Percentiles rank a stretch among this genome's conserved stretches.
Conservation (phyloP, 352 stramenopile genomes). For the Phytophthora nicotianae region DNA sequence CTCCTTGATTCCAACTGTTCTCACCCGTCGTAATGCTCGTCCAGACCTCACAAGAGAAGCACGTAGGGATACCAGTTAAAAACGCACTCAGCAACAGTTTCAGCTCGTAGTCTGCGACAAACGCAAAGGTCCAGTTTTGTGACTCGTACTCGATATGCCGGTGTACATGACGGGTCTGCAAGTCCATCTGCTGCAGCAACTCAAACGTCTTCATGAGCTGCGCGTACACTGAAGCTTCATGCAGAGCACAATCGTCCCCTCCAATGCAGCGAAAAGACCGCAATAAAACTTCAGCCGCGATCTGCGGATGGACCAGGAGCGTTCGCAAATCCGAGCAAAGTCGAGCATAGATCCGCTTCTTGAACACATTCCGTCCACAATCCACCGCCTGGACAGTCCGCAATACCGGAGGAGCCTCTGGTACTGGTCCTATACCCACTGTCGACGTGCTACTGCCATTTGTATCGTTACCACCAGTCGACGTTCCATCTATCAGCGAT, state of each 20-base stretch:
- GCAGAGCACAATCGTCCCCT: slow-evolving; percentile 31
- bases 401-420: slow-evolving; percentile 31
- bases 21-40: slow-evolving; percentile 20
- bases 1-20: slow-evolving; percentile 30
- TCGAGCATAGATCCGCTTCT: slow-evolving; percentile 78
- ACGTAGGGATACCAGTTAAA: slow-evolving; percentile 59
- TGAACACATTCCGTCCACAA: slow-evolving; percentile 72
- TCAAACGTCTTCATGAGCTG: slow-evolving; percentile 67
- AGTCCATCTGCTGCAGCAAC: slow-evolving; percentile 81
- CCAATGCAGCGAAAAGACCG: slow-evolving; percentile 55
- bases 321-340: slow-evolving; percentile 84
- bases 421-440: slow-evolving; percentile 20
- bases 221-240: slow-evolving; percentile 51
- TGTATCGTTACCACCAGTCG: slow-evolving; percentile 1
- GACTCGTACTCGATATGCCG: slow-evolving; percentile 86
- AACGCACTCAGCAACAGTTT: slow-evolving; percentile 79
- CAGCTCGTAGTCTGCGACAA: slow-evolving; percentile 84
- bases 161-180: slow-evolving; percentile 68
- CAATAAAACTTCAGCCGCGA: slow-evolving; percentile 64
- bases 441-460: slow-evolving; percentile 34
- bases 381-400: slow-evolving; percentile 65
- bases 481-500: slow-evolving; percentile 22
- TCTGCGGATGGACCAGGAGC: slow-evolving; percentile 68
- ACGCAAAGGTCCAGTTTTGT: slow-evolving; percentile 83
- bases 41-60: slow-evolving; percentile 50